A percentile compares a stretch with the other conserved stretches of the same genome.
phyloP scores from a whole-genome alignment of 306 rosid genomes.

The Benincasa hispida region DNA sequence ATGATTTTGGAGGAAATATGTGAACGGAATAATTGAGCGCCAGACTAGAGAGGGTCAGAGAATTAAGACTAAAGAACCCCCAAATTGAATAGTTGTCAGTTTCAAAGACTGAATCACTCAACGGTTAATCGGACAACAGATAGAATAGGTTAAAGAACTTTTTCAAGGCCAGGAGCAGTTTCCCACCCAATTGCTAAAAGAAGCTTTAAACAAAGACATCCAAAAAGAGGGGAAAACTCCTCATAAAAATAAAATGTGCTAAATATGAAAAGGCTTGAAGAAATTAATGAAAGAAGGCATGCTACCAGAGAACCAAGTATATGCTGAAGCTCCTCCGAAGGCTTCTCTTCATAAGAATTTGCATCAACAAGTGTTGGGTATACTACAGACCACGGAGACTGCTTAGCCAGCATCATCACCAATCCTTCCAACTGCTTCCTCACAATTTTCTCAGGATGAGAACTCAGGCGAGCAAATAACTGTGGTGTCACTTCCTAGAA shows the following conservation, averaged over 20 bases:
- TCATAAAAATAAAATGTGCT: not conserved
- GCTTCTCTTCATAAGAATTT: constrained; percentile 75
- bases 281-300: constrained; percentile 17
- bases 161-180: not conserved
- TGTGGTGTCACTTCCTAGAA: constrained; percentile 86
- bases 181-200: not conserved
- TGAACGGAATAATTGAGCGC: not conserved
- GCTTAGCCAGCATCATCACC: constrained; percentile 79
- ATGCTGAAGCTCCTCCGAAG: constrained; percentile 85
- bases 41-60: not conserved
- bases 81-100: not conserved
- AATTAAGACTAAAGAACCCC: not conserved
- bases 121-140: not conserved
- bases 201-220: not conserved
- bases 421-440: constrained; percentile 89
- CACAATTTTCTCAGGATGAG: constrained; percentile 77
- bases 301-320: constrained; percentile 80
- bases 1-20: not conserved
- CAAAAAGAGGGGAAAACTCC: not conserved
- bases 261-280: not conserved
- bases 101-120: not conserved
- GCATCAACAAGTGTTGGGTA: constrained; percentile 88
- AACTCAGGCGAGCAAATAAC: constrained; percentile 78
- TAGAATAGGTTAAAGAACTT: not conserved
- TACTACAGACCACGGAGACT: constrained; percentile 82